A percentile compares a stretch with the other conserved stretches of the same genome.
phyloP scores from a whole-genome alignment of 129 eudicot genomes.

The Helichrysum umbraculigerum region DNA sequence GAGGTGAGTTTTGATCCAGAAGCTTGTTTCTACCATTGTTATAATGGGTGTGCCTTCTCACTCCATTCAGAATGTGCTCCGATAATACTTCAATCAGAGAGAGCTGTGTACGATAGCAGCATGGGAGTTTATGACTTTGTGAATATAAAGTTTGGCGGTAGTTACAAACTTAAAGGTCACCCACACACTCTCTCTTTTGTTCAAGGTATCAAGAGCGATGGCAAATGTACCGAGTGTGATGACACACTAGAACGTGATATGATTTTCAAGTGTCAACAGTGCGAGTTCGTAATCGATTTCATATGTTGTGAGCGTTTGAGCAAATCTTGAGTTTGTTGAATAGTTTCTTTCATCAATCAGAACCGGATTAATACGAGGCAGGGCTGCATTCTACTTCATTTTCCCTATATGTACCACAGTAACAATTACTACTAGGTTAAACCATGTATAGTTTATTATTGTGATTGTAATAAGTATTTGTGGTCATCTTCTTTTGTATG shows the following conservation, averaged over 20 bases:
- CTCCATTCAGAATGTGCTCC: background rate
- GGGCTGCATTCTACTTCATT: too few species aligned
- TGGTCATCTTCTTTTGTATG: background rate
- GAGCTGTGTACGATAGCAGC: too few species aligned
- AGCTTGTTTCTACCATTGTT: conserved; percentile 5
- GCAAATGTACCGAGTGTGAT: background rate
- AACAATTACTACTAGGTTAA: too few species aligned
- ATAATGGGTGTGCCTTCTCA: background rate
- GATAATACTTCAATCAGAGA: background rate
- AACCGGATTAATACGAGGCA: too few species aligned
- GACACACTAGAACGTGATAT: background rate
- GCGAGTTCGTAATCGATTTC: background rate
- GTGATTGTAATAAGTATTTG: background rate
- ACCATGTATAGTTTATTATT: too few species aligned
- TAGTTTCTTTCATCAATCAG: too few species aligned
- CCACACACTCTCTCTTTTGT: background rate
- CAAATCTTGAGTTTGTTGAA: background rate
- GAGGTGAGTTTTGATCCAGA: background rate
- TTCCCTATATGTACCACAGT: too few species aligned
- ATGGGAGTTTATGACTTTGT: background rate
- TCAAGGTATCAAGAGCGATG: background rate
- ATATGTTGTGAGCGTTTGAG: background rate
- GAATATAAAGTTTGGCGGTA: conserved; percentile 4
- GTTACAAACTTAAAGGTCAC: background rate
- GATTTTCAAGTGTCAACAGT: background rate